Percentiles rank a stretch among this genome's conserved stretches.
Conservation (phyloP, 192 early-diverging fungal species). For the Kappamyces sp. region DNA sequence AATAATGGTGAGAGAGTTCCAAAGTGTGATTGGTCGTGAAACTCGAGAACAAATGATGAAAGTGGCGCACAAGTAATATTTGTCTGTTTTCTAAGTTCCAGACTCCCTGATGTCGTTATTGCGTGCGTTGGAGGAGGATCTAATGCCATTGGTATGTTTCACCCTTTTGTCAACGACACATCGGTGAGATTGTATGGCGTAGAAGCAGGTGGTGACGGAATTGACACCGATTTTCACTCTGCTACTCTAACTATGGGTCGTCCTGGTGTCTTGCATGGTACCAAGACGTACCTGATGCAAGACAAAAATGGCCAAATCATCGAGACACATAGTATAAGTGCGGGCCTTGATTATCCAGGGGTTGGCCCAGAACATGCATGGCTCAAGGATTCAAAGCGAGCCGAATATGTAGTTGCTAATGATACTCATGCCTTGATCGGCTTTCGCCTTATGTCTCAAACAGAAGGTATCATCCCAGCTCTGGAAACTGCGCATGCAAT, state of each 20-base stretch:
- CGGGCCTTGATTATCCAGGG: slow-evolving; percentile 97
- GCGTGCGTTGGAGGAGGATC: slow-evolving; percentile 97
- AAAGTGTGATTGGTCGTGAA: slow-evolving; percentile 93
- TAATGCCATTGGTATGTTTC: slow-evolving; percentile 97
- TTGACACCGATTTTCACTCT: slow-evolving; percentile 81
- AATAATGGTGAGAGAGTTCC: slow-evolving; percentile 93
- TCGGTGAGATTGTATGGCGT: slow-evolving; percentile 84
- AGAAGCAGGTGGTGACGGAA: slow-evolving; percentile 90
- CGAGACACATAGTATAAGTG: slow-evolving; percentile 89
- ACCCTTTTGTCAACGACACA: slow-evolving; percentile 83
- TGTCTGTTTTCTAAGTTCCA: too few relatives aligned
- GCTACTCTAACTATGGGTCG: slow-evolving; percentile 80
- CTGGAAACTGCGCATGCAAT: slow-evolving; percentile 94
- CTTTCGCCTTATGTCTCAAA: slow-evolving; percentile 47
- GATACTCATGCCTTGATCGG: slow-evolving; percentile 84
- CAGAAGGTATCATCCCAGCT: slow-evolving; percentile 85
- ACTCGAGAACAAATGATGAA: slow-evolving; percentile 76
- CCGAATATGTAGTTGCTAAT: slow-evolving; percentile 61
- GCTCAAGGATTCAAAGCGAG: slow-evolving; percentile 81
- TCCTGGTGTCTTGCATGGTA: slow-evolving; percentile 93
- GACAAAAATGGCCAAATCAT: slow-evolving; percentile 95
- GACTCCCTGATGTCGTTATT: slow-evolving; percentile 82
- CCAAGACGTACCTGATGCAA: slow-evolving; percentile 91
- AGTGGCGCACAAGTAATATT: slow-evolving; percentile 53
- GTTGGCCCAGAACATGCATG: slow-evolving; percentile 95